Evolutionary conservation across 2,329 filamentous ascomycete species (phyloP), one percentile per base, ranked within the genome.

Genomic region (Epichloe typhina): DNA sequence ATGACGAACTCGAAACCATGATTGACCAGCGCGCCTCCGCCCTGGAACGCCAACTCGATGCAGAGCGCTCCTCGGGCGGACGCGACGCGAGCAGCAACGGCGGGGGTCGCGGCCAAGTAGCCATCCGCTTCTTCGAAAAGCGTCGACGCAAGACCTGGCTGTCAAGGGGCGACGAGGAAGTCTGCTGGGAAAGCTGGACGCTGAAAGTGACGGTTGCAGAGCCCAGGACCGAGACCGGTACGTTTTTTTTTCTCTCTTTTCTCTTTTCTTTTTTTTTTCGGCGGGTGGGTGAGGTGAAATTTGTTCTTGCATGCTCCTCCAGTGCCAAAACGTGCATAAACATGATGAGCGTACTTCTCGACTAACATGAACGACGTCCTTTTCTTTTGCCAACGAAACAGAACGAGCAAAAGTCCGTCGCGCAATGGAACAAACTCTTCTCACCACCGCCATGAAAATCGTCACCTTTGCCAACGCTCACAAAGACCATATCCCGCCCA

Each of bases 131-230:
- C 72, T 94, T 94, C 59, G 91, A 98, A 71, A 93, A 91, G 75
- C 86, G 84, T 64, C 78, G 90, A 53, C 80, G 85, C 59, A 93
- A 90, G 73, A 77, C 80, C 2, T 90, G 86, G 65, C 83, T 87
- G 67, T 84, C 89, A 71, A 78, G 68, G 60, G 84, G 81, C 23
- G 91, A 96, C 57, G 90, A 97, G 65, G 90, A 96, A 66, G 82
- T 96, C 17, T 95, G 89, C 66, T 98, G 93, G 93, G 93, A 97
- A 74, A 83, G 82, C 62, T 98, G 93, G 93, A 88, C 86, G 43
- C 71, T 98, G 57, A 88, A 94, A 67, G 86, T 97, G 47, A 94
- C 89, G n/a, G 82, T 96, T 50, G 88, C 89, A 9, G 89, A 88
- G 59, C 90, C 91, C 33, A 75, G 85, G 62, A 95, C 88, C 11